These are phyloP conservation scores for Plasmodiophora brassicae DNA, from an alignment of 208 protist genomes.

Conservation along the genomic window DNA sequence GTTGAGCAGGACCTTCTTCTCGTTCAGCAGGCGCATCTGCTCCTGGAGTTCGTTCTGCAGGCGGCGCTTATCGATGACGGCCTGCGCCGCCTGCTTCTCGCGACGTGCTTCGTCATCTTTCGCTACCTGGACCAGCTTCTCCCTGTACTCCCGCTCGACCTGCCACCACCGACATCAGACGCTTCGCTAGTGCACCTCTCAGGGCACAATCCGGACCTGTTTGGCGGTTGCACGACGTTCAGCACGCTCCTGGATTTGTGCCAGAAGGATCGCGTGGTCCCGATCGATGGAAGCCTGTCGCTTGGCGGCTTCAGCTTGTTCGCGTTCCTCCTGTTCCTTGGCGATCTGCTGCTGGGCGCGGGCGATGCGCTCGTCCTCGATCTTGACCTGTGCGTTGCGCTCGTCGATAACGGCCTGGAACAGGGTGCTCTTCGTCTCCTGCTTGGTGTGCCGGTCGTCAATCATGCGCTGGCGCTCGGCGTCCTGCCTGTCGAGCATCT, in stretches of 20 bases:
- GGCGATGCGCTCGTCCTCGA: conserved; percentile 6
- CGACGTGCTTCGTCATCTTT: neutral
- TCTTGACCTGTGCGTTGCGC: neutral
- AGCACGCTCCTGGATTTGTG: neutral
- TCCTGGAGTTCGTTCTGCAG: neutral
- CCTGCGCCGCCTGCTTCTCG: neutral
- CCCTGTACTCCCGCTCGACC: neutral
- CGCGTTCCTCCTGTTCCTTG: neutral
- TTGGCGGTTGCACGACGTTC: neutral
- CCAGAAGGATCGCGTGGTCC: neutral
- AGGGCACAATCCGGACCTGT: neutral
- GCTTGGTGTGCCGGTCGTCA: neutral
- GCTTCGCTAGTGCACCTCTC: neutral
- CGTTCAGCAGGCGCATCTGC: neutral
- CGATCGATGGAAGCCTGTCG: neutral
- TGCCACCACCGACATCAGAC: neutral
- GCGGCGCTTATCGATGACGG: neutral
- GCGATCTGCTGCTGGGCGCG: conserved; percentile 3
- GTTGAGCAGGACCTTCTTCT: neutral
- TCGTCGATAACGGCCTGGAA: neutral
- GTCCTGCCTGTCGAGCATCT: neutral
- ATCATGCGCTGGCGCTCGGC: neutral
- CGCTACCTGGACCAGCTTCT: neutral
- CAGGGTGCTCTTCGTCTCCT: neutral
- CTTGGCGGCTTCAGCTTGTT: neutral